Percentiles rank a stretch among this genome's conserved stretches.
Conservation (phyloP, 805 yeast genomes). For the Candida caryicola region DNA sequence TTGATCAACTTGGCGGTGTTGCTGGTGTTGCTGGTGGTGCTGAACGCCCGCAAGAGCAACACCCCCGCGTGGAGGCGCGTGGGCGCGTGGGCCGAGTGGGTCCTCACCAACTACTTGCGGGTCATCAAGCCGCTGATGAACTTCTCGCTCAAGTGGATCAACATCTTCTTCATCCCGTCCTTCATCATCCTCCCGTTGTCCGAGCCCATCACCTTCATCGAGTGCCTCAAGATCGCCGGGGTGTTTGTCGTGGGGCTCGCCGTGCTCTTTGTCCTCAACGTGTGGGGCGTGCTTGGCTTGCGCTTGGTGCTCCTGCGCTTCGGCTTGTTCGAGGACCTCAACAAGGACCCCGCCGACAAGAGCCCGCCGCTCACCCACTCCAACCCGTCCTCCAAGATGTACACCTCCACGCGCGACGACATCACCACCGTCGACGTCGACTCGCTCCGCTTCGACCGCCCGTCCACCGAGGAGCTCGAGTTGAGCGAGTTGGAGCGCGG, state of each 20-base stretch:
- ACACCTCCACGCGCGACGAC: conserved; percentile 30
- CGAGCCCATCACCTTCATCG: conserved; percentile 60
- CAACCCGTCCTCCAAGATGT: conserved; percentile 11
- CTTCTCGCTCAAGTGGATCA: conserved; percentile 73
- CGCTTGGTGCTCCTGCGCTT: conserved; percentile 13
- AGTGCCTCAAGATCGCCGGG: conserved; percentile 71
- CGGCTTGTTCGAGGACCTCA: conserved; percentile 7
- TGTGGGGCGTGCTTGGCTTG: conserved; percentile 34
- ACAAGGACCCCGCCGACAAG: conserved; percentile 16
- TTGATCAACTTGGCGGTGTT: conserved; percentile 51
- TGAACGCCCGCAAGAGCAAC: conserved; percentile 7
- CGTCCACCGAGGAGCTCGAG: not conserved
- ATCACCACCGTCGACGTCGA: conserved; percentile 38
- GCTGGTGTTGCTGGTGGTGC: conserved; percentile 30
- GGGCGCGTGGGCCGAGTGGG: conserved; percentile 19
- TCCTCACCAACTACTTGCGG: conserved; percentile 29
- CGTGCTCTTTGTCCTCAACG: conserved; percentile 43
- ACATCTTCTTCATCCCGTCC: conserved; percentile 73
- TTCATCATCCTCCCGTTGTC: conserved; percentile 70
- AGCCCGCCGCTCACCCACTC: conserved; percentile 5
- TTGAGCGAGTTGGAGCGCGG: not conserved
- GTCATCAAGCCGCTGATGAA: conserved; percentile 61
- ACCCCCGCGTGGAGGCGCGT: conserved; percentile 4
- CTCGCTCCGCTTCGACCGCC: not conserved
- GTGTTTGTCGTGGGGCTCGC: conserved; percentile 68